Conservation (phyloP, 495 filamentous ascomycete genomes). For the Barbatosphaeria neglecta region DNA sequence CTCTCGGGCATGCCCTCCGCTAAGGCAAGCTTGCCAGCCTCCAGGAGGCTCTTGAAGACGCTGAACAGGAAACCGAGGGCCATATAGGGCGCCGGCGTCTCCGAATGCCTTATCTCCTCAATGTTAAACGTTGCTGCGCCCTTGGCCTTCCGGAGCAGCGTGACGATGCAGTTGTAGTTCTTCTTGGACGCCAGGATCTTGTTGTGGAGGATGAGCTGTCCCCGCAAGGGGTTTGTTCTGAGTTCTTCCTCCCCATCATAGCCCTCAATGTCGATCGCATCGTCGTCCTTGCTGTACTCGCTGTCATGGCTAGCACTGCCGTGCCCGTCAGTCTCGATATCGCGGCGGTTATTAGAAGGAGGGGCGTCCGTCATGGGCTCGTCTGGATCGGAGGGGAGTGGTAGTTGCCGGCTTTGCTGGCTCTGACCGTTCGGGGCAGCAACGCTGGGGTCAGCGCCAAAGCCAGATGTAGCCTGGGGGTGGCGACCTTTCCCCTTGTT, state of each 20-base stretch:
- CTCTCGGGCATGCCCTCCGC: constrained; percentile 52
- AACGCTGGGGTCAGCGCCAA: too few relatives aligned
- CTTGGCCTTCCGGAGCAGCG: constrained; percentile 50
- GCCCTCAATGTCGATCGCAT: constrained; percentile 35
- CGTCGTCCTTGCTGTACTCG: constrained; percentile 20
- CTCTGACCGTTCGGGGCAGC: too few relatives aligned
- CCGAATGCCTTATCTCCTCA: constrained; percentile 28
- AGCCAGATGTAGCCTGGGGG: too few relatives aligned
- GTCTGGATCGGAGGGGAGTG: too few relatives aligned
- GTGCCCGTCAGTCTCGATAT: neutral
- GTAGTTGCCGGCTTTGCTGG: too few relatives aligned
- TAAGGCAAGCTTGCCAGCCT: constrained; percentile 57
- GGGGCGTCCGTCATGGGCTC: too few relatives aligned
- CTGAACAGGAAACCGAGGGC: too few relatives aligned
- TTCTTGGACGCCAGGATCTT: constrained; percentile 73
- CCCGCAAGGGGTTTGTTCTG: constrained; percentile 36
- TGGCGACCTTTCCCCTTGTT: too few relatives aligned
- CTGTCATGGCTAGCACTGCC: neutral
- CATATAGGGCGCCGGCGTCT: constrained; percentile 65
- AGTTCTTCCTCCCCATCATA: constrained; percentile 18
- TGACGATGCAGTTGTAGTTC: constrained; percentile 86
- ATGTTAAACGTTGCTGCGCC: constrained; percentile 17
- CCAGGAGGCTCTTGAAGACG: constrained; percentile 76
- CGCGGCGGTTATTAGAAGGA: too few relatives aligned
- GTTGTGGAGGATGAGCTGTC: constrained; percentile 58